These are phyloP conservation scores for Apophysomyces ossiformis DNA, from an alignment of 371 early-diverging fungal species.

Conservation along the genomic window DNA sequence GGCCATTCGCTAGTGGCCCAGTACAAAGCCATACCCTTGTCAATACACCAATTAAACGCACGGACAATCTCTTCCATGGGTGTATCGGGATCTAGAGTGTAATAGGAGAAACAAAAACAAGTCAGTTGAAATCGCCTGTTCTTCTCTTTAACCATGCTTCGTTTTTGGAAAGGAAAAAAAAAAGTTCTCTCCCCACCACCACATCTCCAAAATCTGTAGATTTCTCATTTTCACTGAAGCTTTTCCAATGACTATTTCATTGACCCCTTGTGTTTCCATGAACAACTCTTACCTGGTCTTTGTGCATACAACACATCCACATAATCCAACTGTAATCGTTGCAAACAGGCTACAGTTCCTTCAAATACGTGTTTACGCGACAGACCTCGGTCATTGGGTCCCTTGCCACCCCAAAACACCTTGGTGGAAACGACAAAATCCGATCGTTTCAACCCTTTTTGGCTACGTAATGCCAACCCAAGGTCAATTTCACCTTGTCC, in stretches of 20 bases:
- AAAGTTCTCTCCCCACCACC: too few relatives aligned
- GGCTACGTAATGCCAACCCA: conserved; percentile 74
- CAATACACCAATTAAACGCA: conserved; percentile 86
- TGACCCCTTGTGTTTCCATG: background rate
- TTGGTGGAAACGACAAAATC: conserved; percentile 85
- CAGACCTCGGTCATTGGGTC: conserved; percentile 83
- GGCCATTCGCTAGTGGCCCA: conserved; percentile 92
- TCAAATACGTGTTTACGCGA: conserved; percentile 88
- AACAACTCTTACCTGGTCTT: conserved; percentile 61
- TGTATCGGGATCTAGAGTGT: conserved; percentile 48
- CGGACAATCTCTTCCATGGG: conserved; percentile 89
- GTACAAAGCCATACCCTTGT: conserved; percentile 84
- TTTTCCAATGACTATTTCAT: background rate
- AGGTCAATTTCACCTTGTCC: conserved; percentile 83
- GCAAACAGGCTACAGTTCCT: conserved; percentile 77
- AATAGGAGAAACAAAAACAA: background rate
- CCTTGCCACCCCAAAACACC: conserved; percentile 83
- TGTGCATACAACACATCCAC: conserved; percentile 87
- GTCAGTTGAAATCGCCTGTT: background rate
- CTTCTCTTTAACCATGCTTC: background rate
- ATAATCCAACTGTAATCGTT: conserved; percentile 78
- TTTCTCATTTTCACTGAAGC: too few relatives aligned
- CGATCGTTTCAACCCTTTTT: conserved; percentile 68
- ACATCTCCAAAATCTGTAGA: too few relatives aligned
- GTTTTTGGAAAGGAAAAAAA: too few relatives aligned